phyloP scores from a whole-genome alignment of 805 yeast genomes.

The Lipomyces spencermartinsiae region DNA sequence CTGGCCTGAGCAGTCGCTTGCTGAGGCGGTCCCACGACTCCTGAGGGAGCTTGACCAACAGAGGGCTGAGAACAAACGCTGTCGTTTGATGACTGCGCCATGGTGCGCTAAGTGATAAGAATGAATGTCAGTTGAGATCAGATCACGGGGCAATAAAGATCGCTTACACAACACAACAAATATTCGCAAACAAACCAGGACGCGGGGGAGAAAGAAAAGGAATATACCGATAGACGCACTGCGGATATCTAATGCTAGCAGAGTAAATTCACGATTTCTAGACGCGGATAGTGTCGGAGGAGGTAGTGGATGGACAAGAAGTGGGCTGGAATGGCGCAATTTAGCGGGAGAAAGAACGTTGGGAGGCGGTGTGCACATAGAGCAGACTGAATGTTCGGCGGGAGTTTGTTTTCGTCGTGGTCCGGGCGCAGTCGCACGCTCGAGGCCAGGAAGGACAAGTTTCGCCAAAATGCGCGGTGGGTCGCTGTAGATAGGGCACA shows the following conservation, averaged over 20 bases:
- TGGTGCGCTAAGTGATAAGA: neutral
- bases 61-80: neutral
- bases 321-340: neutral
- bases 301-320: neutral
- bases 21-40: neutral
- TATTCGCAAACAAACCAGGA: neutral
- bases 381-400: conserved; percentile 17
- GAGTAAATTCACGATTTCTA: neutral
- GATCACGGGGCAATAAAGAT: neutral
- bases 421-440: conserved; percentile 4
- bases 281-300: neutral
- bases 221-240: neutral
- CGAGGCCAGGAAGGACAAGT: neutral
- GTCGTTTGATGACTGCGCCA: neutral
- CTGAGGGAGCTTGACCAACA: neutral
- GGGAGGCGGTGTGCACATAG: neutral
- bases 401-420: conserved; percentile 25
- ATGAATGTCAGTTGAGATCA: neutral
- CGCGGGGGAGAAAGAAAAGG: neutral
- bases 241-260: neutral
- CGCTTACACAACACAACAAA: neutral
- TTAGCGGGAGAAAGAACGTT: neutral
- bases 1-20: neutral
- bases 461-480: conserved; percentile 21
- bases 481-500: neutral